Conservation (phyloP, 768 basidiomycete genomes). For the Auricularia heimuer region DNA sequence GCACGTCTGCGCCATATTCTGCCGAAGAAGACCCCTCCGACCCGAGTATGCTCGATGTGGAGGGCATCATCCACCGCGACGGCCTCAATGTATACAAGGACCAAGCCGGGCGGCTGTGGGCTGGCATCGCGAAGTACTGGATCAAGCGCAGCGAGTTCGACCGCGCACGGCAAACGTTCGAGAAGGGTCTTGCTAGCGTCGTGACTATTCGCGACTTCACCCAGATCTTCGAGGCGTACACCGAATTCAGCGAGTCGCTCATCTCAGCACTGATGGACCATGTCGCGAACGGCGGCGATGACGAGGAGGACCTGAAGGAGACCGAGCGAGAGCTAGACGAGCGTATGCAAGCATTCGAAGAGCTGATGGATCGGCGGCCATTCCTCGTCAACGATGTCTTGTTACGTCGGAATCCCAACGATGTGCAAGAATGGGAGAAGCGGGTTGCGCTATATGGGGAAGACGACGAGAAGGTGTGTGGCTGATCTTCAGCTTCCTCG, state of each 20-base stretch:
- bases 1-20: slow-evolving; percentile 48
- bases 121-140: slow-evolving; percentile 95
- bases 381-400: slow-evolving; percentile 96
- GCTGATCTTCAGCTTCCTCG: slow-evolving; percentile 3
- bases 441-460: slow-evolving; percentile 87
- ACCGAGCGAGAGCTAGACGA: slow-evolving; percentile 75
- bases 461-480: slow-evolving; percentile 77
- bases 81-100: slow-evolving; percentile 88
- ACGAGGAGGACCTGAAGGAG: slow-evolving; percentile 61
- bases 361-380: slow-evolving; percentile 86
- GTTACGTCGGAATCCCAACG: slow-evolving; percentile 86
- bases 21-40: slow-evolving; percentile 78
- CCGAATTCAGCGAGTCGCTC: slow-evolving; percentile 85
- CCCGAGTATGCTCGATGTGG: slow-evolving; percentile 69
- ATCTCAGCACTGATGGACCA: slow-evolving; percentile 85
- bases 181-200: slow-evolving; percentile 72
- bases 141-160: slow-evolving; percentile 96
- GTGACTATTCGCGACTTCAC: slow-evolving; percentile 95
- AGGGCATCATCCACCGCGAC: slow-evolving; percentile 73
- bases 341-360: slow-evolving; percentile 89
- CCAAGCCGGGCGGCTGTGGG: slow-evolving; percentile 93
- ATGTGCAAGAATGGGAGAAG: slow-evolving; percentile 99
- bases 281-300: slow-evolving; percentile 66
- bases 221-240: slow-evolving; percentile 94
- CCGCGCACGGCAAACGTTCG: slow-evolving; percentile 78